Conservation (phyloP, 208 protist species). For the Phytomonas serpens region DNA sequence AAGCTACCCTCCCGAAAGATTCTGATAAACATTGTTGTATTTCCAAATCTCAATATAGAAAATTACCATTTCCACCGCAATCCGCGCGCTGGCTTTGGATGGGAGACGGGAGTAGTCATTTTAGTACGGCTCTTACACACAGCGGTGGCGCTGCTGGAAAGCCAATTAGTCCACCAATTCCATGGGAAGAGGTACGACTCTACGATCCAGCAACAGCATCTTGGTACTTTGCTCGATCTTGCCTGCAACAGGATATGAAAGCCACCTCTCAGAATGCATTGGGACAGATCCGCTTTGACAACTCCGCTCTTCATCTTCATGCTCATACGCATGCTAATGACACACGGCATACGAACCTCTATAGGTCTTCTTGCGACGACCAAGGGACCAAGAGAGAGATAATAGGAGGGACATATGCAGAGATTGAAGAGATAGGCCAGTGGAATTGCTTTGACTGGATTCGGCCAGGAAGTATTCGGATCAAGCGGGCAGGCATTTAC, state of each 20-base stretch:
- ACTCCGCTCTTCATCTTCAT: neutral
- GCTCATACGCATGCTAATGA: neutral
- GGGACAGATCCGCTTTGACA: neutral
- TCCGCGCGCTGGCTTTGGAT: neutral
- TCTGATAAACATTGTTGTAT: neutral
- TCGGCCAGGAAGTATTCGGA: constrained; percentile 13
- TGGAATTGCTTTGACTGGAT: constrained; percentile 21
- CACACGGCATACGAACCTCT: neutral
- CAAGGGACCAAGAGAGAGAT: neutral
- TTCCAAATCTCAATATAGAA: neutral
- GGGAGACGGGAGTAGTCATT: neutral
- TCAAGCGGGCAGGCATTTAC: constrained; percentile 32
- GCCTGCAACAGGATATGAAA: neutral
- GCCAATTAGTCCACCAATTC: neutral
- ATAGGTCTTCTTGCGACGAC: neutral
- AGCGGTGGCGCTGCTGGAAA: neutral
- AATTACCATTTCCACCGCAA: neutral
- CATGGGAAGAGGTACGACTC: neutral
- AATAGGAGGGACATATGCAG: neutral
- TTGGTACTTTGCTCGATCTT: neutral
- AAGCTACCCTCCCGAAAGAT: neutral
- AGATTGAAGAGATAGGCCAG: constrained; percentile 13
- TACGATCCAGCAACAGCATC: neutral
- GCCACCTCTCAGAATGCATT: neutral
- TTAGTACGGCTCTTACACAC: neutral